Percentiles rank a stretch among this genome's conserved stretches.
Conservation (phyloP, 306 rosid genomes). For the Inga laurina region DNA sequence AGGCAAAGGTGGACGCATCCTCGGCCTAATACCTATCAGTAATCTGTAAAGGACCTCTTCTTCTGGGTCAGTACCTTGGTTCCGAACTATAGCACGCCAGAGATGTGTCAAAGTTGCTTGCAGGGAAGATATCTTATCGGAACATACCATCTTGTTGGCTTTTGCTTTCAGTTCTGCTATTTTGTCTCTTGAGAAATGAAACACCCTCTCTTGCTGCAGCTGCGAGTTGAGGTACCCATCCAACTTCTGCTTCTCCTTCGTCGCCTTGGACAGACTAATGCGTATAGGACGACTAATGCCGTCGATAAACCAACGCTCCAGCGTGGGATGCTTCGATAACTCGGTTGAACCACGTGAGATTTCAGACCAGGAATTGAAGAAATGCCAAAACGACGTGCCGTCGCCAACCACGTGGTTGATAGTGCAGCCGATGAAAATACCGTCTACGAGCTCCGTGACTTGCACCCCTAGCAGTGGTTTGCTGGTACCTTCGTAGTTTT, state of each 20-base stretch:
- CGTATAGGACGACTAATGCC: conserved; percentile 7
- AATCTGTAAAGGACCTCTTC: conserved; percentile 24
- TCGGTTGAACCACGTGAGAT: conserved; percentile 2
- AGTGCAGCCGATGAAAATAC: conserved; percentile 36
- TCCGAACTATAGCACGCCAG: conserved; percentile 38
- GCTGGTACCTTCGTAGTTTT: conserved; percentile 23
- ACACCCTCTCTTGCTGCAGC: background rate
- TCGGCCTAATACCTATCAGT: conserved; percentile 3
- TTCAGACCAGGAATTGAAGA: conserved; percentile 46
- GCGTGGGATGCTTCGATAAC: background rate
- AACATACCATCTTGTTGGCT: conserved; percentile 31
- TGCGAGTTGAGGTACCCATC: background rate
- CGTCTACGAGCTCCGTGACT: conserved; percentile 43
- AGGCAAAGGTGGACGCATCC: background rate
- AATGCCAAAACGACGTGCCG: conserved; percentile 42
- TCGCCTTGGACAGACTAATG: background rate
- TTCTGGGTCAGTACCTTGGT: background rate
- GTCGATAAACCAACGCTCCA: conserved; percentile 3
- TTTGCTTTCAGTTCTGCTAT: conserved; percentile 36
- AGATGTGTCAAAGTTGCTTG: conserved; percentile 45
- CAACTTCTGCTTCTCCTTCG: background rate
- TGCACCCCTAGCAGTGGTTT: conserved; percentile 37
- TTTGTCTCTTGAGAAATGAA: conserved; percentile 38
- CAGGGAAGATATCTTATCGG: conserved; percentile 35
- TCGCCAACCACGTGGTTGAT: conserved; percentile 38